These are phyloP conservation scores for Avena insularis DNA, from an alignment of 176 grass and related monocot species.

Conservation along the genomic window DNA sequence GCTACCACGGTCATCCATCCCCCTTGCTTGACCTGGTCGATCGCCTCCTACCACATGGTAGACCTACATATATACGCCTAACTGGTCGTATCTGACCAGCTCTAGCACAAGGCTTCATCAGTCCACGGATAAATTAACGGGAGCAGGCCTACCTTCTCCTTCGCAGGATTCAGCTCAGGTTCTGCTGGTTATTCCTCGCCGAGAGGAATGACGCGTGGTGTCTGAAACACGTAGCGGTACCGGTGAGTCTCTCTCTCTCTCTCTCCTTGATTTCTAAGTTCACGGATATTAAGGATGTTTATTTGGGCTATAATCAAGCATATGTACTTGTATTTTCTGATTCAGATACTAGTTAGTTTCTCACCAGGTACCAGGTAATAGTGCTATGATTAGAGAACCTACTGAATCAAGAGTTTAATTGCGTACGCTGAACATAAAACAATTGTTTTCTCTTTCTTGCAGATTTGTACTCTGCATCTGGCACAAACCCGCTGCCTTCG, in stretches of 20 bases:
- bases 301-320: not conserved
- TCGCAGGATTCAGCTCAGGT: not conserved
- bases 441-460: not conserved
- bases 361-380: not conserved
- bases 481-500: not conserved
- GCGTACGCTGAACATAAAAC: not conserved
- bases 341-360: not conserved
- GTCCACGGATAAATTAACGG: not conserved
- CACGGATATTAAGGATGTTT: not conserved
- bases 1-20: slow-evolving; percentile 1
- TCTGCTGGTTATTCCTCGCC: not conserved
- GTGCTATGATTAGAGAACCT: not conserved
- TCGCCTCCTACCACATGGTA: slow-evolving; percentile 24
- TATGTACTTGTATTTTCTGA: not conserved
- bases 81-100: not conserved
- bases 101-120: not conserved
- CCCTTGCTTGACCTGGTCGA: slow-evolving; percentile 43
- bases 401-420: not conserved
- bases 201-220: not conserved
- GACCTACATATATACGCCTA: slow-evolving; percentile 12
- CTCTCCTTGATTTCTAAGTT: not conserved
- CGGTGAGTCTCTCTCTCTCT: slow-evolving; percentile 6
- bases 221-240: not conserved
- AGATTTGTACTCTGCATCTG: slow-evolving; percentile 9
- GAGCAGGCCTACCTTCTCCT: not conserved